phyloP scores from a whole-genome alignment of 2,329 filamentous ascomycete species.

The Emydomyces testavorans region DNA sequence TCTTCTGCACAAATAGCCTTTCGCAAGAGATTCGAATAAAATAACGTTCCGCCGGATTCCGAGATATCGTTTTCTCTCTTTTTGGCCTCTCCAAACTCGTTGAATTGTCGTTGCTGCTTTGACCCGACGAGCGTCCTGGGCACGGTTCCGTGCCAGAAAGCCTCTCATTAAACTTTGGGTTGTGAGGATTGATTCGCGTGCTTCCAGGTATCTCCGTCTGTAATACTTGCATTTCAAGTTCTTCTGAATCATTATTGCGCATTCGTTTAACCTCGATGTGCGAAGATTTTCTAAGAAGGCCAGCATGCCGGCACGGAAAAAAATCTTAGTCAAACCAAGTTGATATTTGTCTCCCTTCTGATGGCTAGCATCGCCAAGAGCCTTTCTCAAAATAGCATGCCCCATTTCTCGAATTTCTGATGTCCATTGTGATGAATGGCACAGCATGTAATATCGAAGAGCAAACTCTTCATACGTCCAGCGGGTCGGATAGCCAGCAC shows the following conservation, averaged over 20 bases:
- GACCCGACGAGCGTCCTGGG: conserved; percentile 68
- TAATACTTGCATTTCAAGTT: conserved; percentile 94
- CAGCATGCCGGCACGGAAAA: conserved; percentile 98
- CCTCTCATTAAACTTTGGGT: conserved; percentile 71
- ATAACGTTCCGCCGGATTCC: conserved; percentile 72
- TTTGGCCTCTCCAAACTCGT: conserved; percentile 84
- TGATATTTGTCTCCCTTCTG: conserved; percentile 87
- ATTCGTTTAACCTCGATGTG: conserved; percentile 80
- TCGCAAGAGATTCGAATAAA: conserved; percentile 76
- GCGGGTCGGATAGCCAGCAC: conserved; percentile 88
- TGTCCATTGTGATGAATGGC: conserved; percentile 80
- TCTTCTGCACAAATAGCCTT: conserved; percentile 82
- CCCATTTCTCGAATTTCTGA: conserved; percentile 90
- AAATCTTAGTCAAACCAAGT: conserved; percentile 94
- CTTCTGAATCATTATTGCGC: conserved; percentile 97
- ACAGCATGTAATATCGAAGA: conserved; percentile 93
- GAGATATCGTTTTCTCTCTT: conserved; percentile 71
- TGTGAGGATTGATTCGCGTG: conserved; percentile 64
- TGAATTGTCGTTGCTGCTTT: conserved; percentile 91
- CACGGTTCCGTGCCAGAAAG: conserved; percentile 62
- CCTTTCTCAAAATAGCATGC: conserved; percentile 79
- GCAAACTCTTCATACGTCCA: conserved; percentile 99
- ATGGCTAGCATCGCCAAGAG: conserved; percentile 64
- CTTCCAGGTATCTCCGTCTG: conserved; percentile 77
- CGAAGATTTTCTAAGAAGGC: conserved; percentile 92